Percentiles rank a stretch among this genome's conserved stretches.
These are phyloP conservation scores for Claviceps citrina DNA, from an alignment of 2,329 filamentous ascomycete species.

Conservation along the genomic window DNA sequence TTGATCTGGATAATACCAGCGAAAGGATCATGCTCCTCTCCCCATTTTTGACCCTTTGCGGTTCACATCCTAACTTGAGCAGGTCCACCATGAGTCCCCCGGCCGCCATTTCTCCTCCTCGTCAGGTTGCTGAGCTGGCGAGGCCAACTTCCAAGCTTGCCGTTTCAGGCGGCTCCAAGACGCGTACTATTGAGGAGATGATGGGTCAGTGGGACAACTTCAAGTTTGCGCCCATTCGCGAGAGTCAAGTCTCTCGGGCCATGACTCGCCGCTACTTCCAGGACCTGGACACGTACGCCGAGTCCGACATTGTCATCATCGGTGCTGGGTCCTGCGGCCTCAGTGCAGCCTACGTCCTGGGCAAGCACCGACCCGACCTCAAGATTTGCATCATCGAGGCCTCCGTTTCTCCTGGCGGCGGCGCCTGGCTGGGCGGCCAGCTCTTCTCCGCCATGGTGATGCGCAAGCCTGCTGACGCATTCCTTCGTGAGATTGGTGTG, in stretches of 20 bases:
- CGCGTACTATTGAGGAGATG: conserved; percentile 46
- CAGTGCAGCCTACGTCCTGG: conserved; percentile 70
- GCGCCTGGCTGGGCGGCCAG: conserved; percentile 86
- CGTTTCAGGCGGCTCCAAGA: conserved; percentile 15
- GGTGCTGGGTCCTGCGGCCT: conserved; percentile 82
- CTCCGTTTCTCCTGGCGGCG: conserved; percentile 71
- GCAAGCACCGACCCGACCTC: conserved; percentile 69
- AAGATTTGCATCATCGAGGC: conserved; percentile 87
- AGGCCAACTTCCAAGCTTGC: conserved; percentile 30
- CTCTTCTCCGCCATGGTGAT: conserved; percentile 93
- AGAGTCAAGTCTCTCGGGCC: conserved; percentile 80
- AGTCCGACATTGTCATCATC: conserved; percentile 87
- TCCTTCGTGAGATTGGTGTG: conserved; percentile 66
- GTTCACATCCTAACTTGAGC: conserved; percentile 15
- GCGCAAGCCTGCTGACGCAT: conserved; percentile 79
- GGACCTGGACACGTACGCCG: conserved; percentile 77
- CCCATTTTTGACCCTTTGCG: conserved; percentile 22
- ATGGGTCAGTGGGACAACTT: conserved; percentile 69
- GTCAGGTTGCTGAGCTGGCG: conserved; percentile 31
- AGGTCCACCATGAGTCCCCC: conserved; percentile 59
- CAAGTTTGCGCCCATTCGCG: conserved; percentile 72
- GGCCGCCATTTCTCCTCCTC: conserved; percentile 46
- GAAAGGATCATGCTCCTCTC: conserved; percentile 93
- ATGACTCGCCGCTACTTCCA: conserved; percentile 90
- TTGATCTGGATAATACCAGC: conserved; percentile 99